Evolutionary conservation across 768 basidiomycete genomes (phyloP), one percentile per base, ranked within the genome.

Genomic region (Mycena amicta): DNA sequence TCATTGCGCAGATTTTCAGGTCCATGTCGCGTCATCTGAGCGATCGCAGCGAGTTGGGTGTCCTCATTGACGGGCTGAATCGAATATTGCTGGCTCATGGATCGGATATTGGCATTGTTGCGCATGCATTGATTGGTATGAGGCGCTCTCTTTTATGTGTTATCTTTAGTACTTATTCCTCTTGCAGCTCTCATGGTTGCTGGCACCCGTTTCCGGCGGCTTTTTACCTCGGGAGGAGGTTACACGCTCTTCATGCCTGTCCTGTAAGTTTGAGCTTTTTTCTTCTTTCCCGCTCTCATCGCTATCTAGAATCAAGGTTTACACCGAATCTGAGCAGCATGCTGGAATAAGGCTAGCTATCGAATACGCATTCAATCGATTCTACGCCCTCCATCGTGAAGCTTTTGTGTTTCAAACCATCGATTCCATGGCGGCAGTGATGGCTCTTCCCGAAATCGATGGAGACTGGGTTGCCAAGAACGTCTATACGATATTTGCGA

Each of bases 71-170:
- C 67, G 88, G 89, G 3, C 66, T 92, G 20, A 92, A 90, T 69
- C 80, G 82, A 4, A 86, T 89, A 41, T 72, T 93, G 18, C 72
- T 90, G 28, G 73, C 72, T 2, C 89, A 92, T 71, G 86, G 88
- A 3, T 80, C 86, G 64, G 90, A 92, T 64, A 81, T 88, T 45
- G 87, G 86, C n/a, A 84, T 92, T 52, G 84, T 93, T n/a, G 79
- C 81, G 33, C 90, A 90, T 59, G 79, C 84, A 5, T 73, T 92
- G 68, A 85, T 91, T 27, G 87, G 90, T 91, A 64, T n/a, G n/a
- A n/a, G n/a, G n/a, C n/a, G 66, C 83, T 63, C 30, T 28, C 27
- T 23, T 57, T 39, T 20, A 13, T 37, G 11, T 8, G 39, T 50
- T 49, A 26, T 39, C 33, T 46, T 26, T 26, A 20, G 33, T 18